phyloP scores from a whole-genome alignment of 2,329 filamentous ascomycete species.

The Didymella pomorum region DNA sequence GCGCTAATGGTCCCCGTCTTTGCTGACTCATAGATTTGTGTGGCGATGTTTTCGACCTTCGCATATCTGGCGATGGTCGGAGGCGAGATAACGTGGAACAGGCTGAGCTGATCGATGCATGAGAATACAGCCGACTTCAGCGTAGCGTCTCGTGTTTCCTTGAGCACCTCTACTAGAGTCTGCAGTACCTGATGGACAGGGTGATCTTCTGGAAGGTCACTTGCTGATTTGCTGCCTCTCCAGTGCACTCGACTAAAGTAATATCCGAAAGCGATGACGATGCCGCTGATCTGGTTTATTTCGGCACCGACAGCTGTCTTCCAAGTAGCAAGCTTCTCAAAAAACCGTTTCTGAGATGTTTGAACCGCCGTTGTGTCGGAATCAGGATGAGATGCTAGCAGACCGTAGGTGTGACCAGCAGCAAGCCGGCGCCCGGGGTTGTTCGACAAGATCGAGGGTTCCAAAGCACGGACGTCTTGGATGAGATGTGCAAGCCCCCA shows the following conservation, averaged over 20 bases:
- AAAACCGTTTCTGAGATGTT: conserved; percentile 56
- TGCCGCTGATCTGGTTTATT: conserved; percentile 67
- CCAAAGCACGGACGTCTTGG: conserved; percentile 58
- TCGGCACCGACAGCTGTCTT: conserved; percentile 66
- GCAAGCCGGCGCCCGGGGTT: conserved; percentile 71
- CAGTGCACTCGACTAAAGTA: conserved; percentile 65
- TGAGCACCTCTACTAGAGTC: conserved; percentile 61
- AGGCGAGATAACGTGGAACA: conserved; percentile 64
- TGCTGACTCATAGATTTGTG: conserved; percentile 71
- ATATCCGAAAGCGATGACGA: conserved; percentile 66
- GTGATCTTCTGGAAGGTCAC: conserved; percentile 42
- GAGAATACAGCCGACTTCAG: conserved; percentile 66
- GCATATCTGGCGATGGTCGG: conserved; percentile 44
- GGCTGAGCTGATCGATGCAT: conserved; percentile 68
- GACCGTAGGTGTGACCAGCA: conserved; percentile 76
- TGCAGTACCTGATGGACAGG: conserved; percentile 54
- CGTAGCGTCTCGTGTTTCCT: conserved; percentile 62
- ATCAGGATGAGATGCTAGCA: conserved; percentile 72
- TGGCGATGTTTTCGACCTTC: conserved; percentile 61
- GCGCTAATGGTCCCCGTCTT: conserved; percentile 84
- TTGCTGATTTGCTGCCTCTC: conserved; percentile 50
- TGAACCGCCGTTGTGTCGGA: conserved; percentile 54
- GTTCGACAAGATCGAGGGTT: conserved; percentile 73
- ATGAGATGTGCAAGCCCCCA: conserved; percentile 44
- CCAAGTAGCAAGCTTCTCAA: conserved; percentile 61